Evolutionary conservation across 768 basidiomycete genomes (phyloP).

Genomic region (Tylopilus cervinicoccineus): DNA sequence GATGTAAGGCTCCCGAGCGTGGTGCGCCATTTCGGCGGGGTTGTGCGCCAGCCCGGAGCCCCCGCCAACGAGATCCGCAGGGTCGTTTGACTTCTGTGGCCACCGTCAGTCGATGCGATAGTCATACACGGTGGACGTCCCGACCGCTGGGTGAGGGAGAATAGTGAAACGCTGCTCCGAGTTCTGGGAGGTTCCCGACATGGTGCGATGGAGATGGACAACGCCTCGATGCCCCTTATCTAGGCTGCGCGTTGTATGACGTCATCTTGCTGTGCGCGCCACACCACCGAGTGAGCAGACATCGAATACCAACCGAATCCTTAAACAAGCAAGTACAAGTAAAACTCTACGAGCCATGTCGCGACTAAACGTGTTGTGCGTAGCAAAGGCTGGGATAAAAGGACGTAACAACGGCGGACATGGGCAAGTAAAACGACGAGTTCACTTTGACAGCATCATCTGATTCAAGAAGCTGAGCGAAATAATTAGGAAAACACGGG

Average conservation of each 20-base stretch:
- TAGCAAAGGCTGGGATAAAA: conserved; percentile 4
- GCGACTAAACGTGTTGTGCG: not conserved
- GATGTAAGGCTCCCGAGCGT: conserved; percentile 49
- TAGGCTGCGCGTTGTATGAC: conserved; percentile 13
- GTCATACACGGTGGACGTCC: conserved; percentile 11
- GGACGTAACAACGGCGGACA: conserved; percentile 9
- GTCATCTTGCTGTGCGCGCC: conserved; percentile 7
- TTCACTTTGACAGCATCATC: conserved; percentile 76
- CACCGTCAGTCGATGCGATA: not conserved
- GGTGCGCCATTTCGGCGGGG: conserved; percentile 41
- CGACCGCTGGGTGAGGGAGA: conserved; percentile 60
- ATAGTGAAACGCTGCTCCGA: conserved; percentile 46
- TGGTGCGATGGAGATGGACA: conserved; percentile 1
- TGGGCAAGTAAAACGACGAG: conserved; percentile 9
- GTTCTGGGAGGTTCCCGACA: conserved; percentile 10
- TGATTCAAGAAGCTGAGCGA: conserved; percentile 25
- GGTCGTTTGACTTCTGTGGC: conserved; percentile 56
- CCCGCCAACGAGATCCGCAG: conserved; percentile 42
- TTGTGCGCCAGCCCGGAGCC: conserved; percentile 37
- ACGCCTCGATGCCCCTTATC: not conserved
- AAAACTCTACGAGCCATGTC: not conserved
- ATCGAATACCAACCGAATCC: not conserved
- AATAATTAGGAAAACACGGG: conserved; percentile 1
- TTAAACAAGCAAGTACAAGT: not conserved
- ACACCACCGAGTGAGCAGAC: not conserved